Conservation (phyloP, 2,329 filamentous ascomycete genomes). For the Coniochaeta pulveracea region DNA sequence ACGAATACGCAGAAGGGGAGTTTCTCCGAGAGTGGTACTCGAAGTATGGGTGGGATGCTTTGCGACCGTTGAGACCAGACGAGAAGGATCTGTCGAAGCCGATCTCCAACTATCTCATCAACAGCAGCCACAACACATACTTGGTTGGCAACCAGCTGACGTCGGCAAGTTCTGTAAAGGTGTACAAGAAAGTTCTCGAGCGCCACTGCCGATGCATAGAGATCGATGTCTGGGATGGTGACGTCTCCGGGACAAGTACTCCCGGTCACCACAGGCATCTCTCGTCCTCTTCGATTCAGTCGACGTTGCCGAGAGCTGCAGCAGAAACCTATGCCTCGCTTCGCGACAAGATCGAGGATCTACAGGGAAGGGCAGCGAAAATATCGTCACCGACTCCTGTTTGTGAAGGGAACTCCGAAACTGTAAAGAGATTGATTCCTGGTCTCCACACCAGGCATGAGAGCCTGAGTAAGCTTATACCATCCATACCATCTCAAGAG, state of each 20-base stretch:
- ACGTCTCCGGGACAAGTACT: conserved; percentile 25
- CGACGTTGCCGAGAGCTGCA: conserved; percentile 30
- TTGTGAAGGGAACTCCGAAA: conserved; percentile 8
- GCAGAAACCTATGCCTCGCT: no score
- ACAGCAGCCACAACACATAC: conserved; percentile 91
- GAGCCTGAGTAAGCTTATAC: not conserved
- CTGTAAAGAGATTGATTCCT: conserved; percentile 10
- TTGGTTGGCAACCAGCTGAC: conserved; percentile 76
- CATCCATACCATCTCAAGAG: conserved; percentile 5
- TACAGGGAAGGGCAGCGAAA: no score
- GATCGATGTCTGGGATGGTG: conserved; percentile 88
- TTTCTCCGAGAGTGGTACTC: conserved; percentile 39
- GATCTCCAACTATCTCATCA: conserved; percentile 86
- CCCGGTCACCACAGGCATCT: conserved; percentile 33
- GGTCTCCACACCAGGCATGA: not conserved
- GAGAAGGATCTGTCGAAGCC: conserved; percentile 52
- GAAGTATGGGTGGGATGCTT: conserved; percentile 30
- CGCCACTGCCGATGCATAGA: conserved; percentile 83
- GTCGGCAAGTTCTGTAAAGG: conserved; percentile 64
- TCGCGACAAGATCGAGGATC: no score
- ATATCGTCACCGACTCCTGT: no score
- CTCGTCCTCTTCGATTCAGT: conserved; percentile 23
- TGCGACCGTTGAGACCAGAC: conserved; percentile 26
- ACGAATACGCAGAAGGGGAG: conserved; percentile 32
- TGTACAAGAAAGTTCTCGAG: conserved; percentile 65